These are phyloP conservation scores for Colletotrichum karsti DNA, from an alignment of 2,329 filamentous ascomycete species.

Conservation along the genomic window DNA sequence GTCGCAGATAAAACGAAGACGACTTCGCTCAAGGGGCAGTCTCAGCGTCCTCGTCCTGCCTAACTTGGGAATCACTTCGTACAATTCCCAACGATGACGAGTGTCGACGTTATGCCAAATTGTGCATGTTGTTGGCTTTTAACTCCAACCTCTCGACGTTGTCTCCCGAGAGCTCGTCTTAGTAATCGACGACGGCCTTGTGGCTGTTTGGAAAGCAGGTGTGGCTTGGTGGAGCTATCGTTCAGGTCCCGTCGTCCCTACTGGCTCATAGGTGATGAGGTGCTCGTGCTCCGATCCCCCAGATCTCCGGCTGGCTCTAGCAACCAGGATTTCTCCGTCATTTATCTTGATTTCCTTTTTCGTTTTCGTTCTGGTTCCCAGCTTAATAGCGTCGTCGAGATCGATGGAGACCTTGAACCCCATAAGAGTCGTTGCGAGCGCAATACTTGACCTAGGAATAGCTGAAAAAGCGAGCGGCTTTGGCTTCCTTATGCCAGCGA, in stretches of 20 bases:
- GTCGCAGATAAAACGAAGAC: conserved; percentile 20
- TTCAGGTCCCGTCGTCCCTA: background rate
- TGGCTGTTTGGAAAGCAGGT: background rate
- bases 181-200: background rate
- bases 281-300: no score
- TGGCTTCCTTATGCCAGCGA: no score
- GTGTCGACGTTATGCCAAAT: background rate
- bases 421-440: no score
- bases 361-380: no score
- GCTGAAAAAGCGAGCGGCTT: no score
- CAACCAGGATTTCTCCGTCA: background rate
- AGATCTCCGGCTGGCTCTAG: background rate
- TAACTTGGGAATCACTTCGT: conserved; percentile 12
- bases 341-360: background rate
- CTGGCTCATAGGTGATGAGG: no score
- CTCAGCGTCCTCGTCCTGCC: background rate
- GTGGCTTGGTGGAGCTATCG: background rate
- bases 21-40: background rate
- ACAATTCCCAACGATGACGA: background rate
- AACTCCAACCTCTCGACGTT: background rate
- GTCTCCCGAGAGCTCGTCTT: background rate
- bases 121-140: background rate
- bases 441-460: no score
- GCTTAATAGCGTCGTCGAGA: no score
- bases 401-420: no score